Evolutionary conservation across 2,329 filamentous ascomycete species (phyloP).

Genomic region (Sodiomyces alkalinus): DNA sequence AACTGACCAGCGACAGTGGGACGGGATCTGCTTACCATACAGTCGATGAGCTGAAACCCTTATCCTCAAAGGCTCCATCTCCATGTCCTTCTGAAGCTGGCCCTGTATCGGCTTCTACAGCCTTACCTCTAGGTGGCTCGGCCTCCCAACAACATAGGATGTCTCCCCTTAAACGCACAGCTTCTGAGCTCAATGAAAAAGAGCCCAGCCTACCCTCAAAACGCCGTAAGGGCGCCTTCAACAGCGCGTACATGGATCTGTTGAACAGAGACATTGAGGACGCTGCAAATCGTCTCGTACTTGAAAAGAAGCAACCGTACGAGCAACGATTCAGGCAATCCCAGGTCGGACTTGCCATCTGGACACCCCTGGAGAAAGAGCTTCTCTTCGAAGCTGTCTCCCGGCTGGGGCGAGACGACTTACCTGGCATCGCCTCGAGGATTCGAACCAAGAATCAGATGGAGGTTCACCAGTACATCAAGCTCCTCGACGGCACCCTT

Average conservation of each 20-base stretch:
- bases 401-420: constrained; percentile 46
- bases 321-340: too few relatives aligned
- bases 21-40: too few relatives aligned
- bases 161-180: too few relatives aligned
- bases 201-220: constrained; percentile 31
- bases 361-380: constrained; percentile 58
- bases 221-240: constrained; percentile 26
- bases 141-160: too few relatives aligned
- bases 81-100: too few relatives aligned
- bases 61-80: too few relatives aligned
- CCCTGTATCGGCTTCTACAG: too few relatives aligned
- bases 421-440: constrained; percentile 43
- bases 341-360: constrained; percentile 55
- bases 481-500: constrained; percentile 38
- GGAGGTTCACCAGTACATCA: constrained; percentile 59
- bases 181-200: too few relatives aligned
- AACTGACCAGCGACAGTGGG: too few relatives aligned
- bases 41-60: too few relatives aligned
- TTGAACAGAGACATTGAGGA: constrained; percentile 45
- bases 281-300: constrained; percentile 22
- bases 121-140: too few relatives aligned
- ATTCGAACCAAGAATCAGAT: constrained; percentile 58
- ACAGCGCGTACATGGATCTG: constrained; percentile 30
- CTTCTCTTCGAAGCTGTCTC: constrained; percentile 51
- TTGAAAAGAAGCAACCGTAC: constrained; percentile 14